Base-by-base conservation (phyloP, 768 basidiomycete genomes). In the Rhizopogon vinicolor region DNA sequence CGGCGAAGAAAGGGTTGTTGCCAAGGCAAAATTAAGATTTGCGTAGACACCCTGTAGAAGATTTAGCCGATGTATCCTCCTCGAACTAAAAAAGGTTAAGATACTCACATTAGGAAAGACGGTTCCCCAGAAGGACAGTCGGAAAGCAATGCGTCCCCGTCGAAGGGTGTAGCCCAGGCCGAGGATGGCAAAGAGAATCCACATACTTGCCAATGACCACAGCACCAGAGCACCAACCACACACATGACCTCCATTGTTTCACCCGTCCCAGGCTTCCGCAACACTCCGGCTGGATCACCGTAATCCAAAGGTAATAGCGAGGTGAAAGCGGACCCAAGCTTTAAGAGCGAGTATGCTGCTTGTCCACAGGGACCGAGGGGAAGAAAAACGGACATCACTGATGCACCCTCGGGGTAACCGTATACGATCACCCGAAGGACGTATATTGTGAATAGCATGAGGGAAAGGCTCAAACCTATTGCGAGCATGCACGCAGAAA, bases 321-420 rank as follows among this genome's bases (percentile, higher is more conserved):
- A 51, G 39, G 69, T 66, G 64, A 82, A 74, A 49, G 72, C 75
- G 14, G 79, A 73, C 9, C 85, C 85, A n/a, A 83, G 76, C 6
- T 84, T 62, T 16, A 85, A 69, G 39, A 84, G 64, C 1, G 81
- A 74, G 59, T 77, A 84, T 1, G 83, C 85, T 9, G 84, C 78
- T 63, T 91, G 88, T 22, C 83, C 87, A 52, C 80, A 79, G 0
- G 89, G 87, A 3, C 90, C 90, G 2, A 91, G 68, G 0, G 88
- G 87, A n/a, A 91, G 75, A 67, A 90, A 90, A 4, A 80, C 74
- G 5, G 84, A 83, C 54, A 87, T 67, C 48, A 86, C 74, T 13
- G 68, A 67, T 3, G 63, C 62, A 22, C 78, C 79, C 4, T 72
- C 69, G 1, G 84, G 78, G 49, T 82, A 73, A 22, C 85, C 86